phyloP scores from a whole-genome alignment of 2,329 filamentous ascomycete genomes.

The Botrytis fragariae region DNA sequence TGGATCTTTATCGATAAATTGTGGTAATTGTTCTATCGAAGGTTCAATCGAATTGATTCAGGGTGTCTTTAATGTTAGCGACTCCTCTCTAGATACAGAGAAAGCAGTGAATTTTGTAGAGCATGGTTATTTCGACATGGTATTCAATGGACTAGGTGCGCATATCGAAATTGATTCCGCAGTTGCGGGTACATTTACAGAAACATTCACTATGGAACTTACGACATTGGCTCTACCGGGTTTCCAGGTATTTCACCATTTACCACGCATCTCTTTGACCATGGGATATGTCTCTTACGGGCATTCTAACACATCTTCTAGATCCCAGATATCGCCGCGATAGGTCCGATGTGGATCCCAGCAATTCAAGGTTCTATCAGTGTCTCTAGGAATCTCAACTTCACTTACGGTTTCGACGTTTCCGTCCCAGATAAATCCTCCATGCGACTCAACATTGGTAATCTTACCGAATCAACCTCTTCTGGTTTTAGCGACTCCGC shows the following conservation, averaged over 20 bases:
- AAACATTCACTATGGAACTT: neutral
- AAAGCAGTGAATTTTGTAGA: constrained; percentile 15
- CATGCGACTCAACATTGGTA: neutral
- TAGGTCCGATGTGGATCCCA: constrained; percentile 7
- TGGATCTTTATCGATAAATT: constrained; percentile 2
- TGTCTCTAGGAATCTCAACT: neutral
- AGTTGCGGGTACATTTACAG: neutral
- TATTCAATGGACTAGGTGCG: constrained; percentile 10
- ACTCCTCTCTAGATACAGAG: neutral
- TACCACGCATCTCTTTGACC: neutral
- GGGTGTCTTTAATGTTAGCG: constrained; percentile 8
- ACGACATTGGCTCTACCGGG: constrained; percentile 2
- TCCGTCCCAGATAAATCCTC: neutral
- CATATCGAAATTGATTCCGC: constrained; percentile 18
- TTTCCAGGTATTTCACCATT: neutral
- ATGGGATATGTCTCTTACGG: neutral
- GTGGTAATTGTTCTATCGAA: constrained; percentile 13
- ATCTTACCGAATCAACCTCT: neutral
- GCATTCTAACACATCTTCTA: neutral
- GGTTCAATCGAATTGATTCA: constrained; percentile 4
- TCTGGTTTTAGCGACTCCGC: neutral
- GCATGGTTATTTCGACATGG: constrained; percentile 7
- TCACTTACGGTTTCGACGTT: constrained; percentile 16
- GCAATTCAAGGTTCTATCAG: neutral
- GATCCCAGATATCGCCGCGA: constrained; percentile 6